These are phyloP conservation scores for Manihot esculenta DNA, from an alignment of 441 rosid species.

Conservation along the genomic window DNA sequence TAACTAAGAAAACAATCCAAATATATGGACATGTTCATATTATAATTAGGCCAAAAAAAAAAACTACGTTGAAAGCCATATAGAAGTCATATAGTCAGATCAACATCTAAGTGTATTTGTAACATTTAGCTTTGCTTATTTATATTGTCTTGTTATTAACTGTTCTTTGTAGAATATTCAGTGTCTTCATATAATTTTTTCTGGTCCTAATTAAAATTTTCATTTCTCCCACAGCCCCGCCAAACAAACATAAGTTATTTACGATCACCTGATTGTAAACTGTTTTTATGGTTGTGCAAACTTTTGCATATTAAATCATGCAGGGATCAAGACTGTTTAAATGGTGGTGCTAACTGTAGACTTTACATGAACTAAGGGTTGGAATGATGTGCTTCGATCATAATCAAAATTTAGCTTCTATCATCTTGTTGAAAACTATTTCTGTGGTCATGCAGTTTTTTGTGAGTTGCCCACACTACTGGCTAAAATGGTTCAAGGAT, in stretches of 20 bases:
- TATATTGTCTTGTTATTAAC: not conserved
- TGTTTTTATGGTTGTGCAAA: no score
- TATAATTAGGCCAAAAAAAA: not conserved
- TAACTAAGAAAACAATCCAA: not conserved
- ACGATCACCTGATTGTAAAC: no score
- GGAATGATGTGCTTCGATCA: slow-evolving; percentile 3
- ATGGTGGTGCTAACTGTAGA: not conserved
- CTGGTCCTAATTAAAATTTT: not conserved
- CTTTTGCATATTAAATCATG: no score
- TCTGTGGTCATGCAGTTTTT: slow-evolving; percentile 1
- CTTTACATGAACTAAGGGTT: slow-evolving; percentile 1
- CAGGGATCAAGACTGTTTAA: not conserved
- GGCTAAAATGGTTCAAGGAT: not conserved
- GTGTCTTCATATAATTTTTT: slow-evolving; percentile 2
- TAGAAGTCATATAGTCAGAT: not conserved
- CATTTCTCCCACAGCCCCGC: not conserved
- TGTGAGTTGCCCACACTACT: not conserved
- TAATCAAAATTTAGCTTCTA: not conserved
- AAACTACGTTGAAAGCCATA: not conserved
- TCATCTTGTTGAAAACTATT: not conserved
- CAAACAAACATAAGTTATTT: not conserved
- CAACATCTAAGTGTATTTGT: not conserved
- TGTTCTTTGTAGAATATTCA: not conserved
- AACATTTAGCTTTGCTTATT: not conserved
- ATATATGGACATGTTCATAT: no score